phyloP scores from a whole-genome alignment of 306 rosid species.

The Vachellia pachyceras region DNA sequence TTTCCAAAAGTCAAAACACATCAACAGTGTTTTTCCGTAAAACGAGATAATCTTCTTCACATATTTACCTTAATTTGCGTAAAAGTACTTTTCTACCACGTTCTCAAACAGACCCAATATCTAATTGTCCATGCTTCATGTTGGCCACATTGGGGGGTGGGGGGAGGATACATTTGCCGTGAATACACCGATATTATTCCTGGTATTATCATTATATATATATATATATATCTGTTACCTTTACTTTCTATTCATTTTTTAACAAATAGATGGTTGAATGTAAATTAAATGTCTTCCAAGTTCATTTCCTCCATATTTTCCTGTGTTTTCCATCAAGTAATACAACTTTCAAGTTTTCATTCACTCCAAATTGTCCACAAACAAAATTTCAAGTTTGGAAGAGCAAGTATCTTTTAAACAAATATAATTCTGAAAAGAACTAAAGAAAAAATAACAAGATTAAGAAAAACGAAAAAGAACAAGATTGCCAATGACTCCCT shows the following conservation, averaged over 20 bases:
- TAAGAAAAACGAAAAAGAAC: not conserved
- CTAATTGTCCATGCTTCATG: not conserved
- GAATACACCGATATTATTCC: not conserved
- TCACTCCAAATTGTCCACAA: not conserved
- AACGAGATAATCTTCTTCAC: too few relatives aligned
- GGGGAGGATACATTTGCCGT: not conserved
- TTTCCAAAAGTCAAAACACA: too few relatives aligned
- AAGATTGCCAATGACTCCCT: not conserved
- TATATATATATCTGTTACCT: not conserved
- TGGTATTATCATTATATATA: too few relatives aligned
- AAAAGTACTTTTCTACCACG: too few relatives aligned
- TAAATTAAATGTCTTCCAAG: not conserved
- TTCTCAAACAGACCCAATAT: too few relatives aligned
- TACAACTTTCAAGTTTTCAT: not conserved
- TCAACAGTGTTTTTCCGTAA: too few relatives aligned
- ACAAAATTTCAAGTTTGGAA: not conserved
- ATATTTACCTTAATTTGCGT: too few relatives aligned
- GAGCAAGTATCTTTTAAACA: constrained; percentile 5
- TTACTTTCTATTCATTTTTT: not conserved
- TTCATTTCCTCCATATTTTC: not conserved
- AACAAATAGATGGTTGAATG: not conserved
- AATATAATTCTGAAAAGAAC: not conserved
- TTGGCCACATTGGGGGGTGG: too few relatives aligned
- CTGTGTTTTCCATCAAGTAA: not conserved
- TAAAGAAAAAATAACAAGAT: not conserved